Evolutionary conservation across 116 monocot genomes (phyloP).

Genomic region (Trichopus zeylanicus): DNA sequence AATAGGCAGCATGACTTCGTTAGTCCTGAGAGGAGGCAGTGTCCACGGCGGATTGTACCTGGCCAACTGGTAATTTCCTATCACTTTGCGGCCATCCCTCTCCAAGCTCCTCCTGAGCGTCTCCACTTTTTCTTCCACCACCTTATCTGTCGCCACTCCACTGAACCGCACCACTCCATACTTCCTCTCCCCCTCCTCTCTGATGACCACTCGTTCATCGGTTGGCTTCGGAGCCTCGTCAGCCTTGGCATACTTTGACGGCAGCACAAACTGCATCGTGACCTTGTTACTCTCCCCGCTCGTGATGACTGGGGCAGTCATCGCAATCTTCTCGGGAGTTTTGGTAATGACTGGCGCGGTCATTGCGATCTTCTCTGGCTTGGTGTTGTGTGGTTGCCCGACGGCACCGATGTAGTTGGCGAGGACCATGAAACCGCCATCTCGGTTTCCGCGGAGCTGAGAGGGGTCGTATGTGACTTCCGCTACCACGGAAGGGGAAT

Average conservation of each 20-base stretch:
- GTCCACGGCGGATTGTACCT: constrained; percentile 97
- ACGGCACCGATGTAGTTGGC: constrained; percentile 91
- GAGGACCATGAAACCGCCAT: constrained; percentile 84
- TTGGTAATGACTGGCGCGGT: constrained; percentile 55
- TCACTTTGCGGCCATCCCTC: constrained; percentile 57
- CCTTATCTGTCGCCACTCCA: constrained; percentile 47
- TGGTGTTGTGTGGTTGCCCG: constrained; percentile 66
- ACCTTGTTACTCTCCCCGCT: constrained; percentile 6
- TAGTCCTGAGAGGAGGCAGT: constrained; percentile 72
- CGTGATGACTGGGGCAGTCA: constrained; percentile 28
- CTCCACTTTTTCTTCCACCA: constrained; percentile 52
- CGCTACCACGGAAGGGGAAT: constrained; percentile 57
- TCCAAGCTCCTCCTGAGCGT: constrained; percentile 52
- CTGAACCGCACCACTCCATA: constrained; percentile 71
- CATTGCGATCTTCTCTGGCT: constrained; percentile 62
- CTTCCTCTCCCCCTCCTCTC: constrained; percentile 66
- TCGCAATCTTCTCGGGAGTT: constrained; percentile 22
- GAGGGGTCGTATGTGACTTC: constrained; percentile 72
- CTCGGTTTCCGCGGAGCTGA: constrained; percentile 43
- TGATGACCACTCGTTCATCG: constrained; percentile 75
- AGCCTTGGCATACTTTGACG: constrained; percentile 50
- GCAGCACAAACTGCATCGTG: constrained; percentile 84
- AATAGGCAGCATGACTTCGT: constrained; percentile 76
- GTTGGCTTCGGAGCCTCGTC: constrained; percentile 70
- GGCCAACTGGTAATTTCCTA: constrained; percentile 47